These are phyloP conservation scores for Thuidium tamariscinum DNA, from an alignment of 225 moss, liverwort and hornwort genomes.

Conservation along the genomic window DNA sequence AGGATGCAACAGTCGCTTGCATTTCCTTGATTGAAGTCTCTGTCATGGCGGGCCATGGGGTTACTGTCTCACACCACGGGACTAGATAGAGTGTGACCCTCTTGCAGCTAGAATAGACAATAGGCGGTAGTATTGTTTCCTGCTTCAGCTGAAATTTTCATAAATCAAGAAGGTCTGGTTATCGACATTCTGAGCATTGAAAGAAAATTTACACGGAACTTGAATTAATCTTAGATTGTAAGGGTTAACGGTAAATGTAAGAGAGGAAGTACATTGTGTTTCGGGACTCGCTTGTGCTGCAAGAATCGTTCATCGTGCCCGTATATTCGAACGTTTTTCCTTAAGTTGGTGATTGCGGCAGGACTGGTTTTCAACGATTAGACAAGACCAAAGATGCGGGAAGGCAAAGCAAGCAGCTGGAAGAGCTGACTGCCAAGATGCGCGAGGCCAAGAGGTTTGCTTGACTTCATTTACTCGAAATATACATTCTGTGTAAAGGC, in stretches of 20 bases:
- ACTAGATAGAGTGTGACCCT: not conserved
- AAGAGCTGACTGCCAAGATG: conserved; percentile 96
- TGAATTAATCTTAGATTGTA: not conserved
- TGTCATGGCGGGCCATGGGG: not conserved
- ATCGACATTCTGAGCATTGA: not conserved
- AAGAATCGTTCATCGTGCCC: not conserved
- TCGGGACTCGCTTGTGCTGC: not conserved
- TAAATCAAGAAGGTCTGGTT: not conserved
- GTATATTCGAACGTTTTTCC: not conserved
- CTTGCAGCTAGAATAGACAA: not conserved
- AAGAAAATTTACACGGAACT: not conserved
- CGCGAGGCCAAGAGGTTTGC: conserved; percentile 86
- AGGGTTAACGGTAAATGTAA: not conserved
- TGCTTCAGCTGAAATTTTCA: not conserved
- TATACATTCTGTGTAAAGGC: not conserved
- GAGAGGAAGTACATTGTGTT: not conserved
- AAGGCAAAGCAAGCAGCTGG: conserved; percentile 80
- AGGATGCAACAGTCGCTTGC: not conserved
- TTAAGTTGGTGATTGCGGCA: conserved; percentile 2
- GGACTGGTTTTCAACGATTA: conserved; percentile 87
- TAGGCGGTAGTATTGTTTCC: not conserved
- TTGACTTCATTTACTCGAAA: not conserved
- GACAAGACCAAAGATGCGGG: conserved; percentile 86
- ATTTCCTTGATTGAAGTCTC: not conserved
- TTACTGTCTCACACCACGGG: not conserved